Conservation (phyloP, 2,329 filamentous ascomycete genomes). For the Alternaria triticina region DNA sequence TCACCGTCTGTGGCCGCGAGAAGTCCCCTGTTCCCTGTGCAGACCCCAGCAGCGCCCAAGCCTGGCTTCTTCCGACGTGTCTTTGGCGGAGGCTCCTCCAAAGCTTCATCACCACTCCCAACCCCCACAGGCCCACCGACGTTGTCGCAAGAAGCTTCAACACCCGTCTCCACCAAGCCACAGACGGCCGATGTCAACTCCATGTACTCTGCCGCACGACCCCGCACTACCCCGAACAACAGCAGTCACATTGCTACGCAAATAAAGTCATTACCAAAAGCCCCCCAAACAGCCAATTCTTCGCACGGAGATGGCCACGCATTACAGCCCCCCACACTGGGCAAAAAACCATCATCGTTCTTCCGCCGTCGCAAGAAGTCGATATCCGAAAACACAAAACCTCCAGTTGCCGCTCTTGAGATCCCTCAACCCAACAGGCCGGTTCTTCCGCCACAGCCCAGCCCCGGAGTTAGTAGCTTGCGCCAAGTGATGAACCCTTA, state of each 20-base stretch:
- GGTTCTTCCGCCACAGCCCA: slow-evolving; percentile 43
- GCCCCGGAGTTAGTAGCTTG: slow-evolving; percentile 74
- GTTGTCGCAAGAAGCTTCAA: slow-evolving; percentile 22
- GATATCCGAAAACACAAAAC: slow-evolving; percentile 68
- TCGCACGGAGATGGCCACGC: slow-evolving; percentile 30
- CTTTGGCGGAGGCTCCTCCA: slow-evolving; percentile 73
- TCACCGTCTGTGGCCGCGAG: slow-evolving; percentile 61
- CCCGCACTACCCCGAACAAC: slow-evolving; percentile 49
- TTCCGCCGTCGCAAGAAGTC: slow-evolving; percentile 95
- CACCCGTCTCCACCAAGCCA: slow-evolving; percentile 24
- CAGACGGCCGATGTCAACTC: slow-evolving; percentile 37
- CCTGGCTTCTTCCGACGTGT: slow-evolving; percentile 93
- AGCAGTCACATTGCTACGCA: slow-evolving; percentile 55
- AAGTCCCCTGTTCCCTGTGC: slow-evolving; percentile 52
- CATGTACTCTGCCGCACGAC: slow-evolving; percentile 40
- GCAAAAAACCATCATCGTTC: slow-evolving; percentile 94
- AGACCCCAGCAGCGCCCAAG: slow-evolving; percentile 61
- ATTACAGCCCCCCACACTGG: slow-evolving; percentile 56
- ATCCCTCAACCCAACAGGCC: slow-evolving; percentile 42
- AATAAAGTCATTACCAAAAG: slow-evolving; percentile 51
- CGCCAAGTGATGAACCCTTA: slow-evolving; percentile 89
- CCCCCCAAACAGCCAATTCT: slow-evolving; percentile 35
- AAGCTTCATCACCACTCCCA: slow-evolving; percentile 50
- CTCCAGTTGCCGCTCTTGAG: slow-evolving; percentile 62
- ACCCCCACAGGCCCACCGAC: slow-evolving; percentile 22